A percentile compares a stretch with the other conserved stretches of the same genome.
Conservation (phyloP, 345 rosid genomes). For the Melaleuca alternifolia region DNA sequence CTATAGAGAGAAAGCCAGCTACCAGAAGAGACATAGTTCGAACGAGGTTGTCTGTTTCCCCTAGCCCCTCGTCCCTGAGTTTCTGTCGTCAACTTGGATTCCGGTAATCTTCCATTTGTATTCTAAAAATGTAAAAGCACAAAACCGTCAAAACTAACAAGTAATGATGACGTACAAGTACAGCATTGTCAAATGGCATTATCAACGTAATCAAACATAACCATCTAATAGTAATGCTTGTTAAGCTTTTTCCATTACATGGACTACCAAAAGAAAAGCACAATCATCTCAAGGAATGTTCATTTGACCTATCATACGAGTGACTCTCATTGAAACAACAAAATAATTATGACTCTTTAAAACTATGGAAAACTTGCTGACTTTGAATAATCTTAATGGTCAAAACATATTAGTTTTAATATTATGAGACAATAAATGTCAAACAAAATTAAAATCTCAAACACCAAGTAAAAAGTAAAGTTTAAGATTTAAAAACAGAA, state of each 20-base stretch:
- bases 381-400: background rate
- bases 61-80: conserved; percentile 28
- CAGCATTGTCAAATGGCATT: background rate
- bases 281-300: background rate
- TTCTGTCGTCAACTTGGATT: conserved; percentile 8
- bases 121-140: conserved; percentile 18
- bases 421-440: background rate
- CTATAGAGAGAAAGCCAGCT: background rate
- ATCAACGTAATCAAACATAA: background rate
- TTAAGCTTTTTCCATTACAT: background rate
- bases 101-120: conserved; percentile 5
- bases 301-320: background rate
- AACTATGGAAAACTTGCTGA: background rate
- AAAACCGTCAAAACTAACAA: background rate
- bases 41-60: conserved; percentile 33
- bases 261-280: background rate
- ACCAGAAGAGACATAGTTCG: conserved; percentile 32
- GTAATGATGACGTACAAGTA: background rate
- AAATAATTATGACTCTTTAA: background rate
- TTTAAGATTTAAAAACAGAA: background rate
- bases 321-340: background rate
- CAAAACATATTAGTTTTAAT: background rate
- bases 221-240: background rate
- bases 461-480: background rate
- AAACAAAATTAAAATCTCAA: background rate